A percentile compares a stretch with the other conserved stretches of the same genome.
phyloP scores from a whole-genome alignment of 352 stramenopile species.

The Globisporangium polare region DNA sequence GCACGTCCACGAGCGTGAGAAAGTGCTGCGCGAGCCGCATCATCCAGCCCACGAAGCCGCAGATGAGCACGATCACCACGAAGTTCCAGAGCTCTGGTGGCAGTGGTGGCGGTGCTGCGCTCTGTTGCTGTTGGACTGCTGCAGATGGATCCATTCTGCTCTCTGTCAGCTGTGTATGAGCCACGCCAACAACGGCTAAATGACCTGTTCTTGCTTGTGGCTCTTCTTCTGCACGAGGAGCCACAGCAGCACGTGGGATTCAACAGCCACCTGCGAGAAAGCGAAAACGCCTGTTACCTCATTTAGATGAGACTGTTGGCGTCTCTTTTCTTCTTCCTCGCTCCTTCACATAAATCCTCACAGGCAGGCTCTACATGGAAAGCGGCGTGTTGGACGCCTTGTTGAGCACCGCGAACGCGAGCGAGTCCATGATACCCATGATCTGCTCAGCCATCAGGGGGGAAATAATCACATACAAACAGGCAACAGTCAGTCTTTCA shows the following conservation, averaged over 20 bases:
- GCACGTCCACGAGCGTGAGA: constrained; percentile 35
- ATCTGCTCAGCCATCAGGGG: constrained; percentile 26
- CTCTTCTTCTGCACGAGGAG: not conserved
- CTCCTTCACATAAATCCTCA: constrained; percentile 2
- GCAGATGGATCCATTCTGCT: not conserved
- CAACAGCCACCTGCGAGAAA: not conserved
- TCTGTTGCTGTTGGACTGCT: not conserved
- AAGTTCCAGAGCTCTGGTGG: constrained; percentile 63
- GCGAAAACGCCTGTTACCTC: not conserved
- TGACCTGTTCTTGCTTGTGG: not conserved
- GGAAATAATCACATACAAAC: not conserved
- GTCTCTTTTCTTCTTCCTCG: not conserved
- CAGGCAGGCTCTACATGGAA: constrained; percentile 22
- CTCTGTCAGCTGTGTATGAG: not conserved
- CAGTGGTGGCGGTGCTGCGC: constrained; percentile 19
- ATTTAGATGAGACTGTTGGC: not conserved
- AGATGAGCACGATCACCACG: constrained; percentile 36
- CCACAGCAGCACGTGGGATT: not conserved
- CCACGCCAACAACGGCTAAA: not conserved
- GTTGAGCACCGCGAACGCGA: constrained; percentile 49
- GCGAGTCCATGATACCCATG: constrained; percentile 67
- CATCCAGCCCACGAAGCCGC: constrained; percentile 38
- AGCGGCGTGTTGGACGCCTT: constrained; percentile 41
- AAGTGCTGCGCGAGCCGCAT: constrained; percentile 35
- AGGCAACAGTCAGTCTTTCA: not conserved